phyloP scores from a whole-genome alignment of 129 eudicot species.

The Heracleum sosnowskyi region DNA sequence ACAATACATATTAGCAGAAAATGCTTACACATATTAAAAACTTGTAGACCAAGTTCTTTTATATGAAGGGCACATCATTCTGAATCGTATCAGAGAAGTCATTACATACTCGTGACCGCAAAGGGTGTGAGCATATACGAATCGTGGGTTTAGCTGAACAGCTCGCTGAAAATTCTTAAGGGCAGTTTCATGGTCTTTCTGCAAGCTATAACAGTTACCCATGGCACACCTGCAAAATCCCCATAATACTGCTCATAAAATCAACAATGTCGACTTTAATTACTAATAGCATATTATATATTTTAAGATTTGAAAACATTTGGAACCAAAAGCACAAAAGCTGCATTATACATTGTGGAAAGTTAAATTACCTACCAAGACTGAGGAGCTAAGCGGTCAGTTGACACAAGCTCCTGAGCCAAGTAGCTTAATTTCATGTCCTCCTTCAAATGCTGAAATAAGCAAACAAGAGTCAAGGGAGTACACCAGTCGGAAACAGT shows the following conservation, averaged over 20 bases:
- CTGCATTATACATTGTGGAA: not conserved
- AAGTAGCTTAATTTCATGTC: slow-evolving; percentile 95
- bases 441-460: slow-evolving; percentile 84
- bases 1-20: not conserved
- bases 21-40: not conserved
- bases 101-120: slow-evolving; percentile 94
- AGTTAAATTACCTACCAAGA: slow-evolving; percentile 51
- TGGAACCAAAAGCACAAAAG: not conserved
- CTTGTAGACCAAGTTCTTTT: not conserved
- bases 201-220: slow-evolving; percentile 99
- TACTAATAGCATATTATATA: not conserved
- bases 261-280: not conserved
- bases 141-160: slow-evolving; percentile 75
- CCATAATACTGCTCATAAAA: not conserved
- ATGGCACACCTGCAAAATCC: slow-evolving; percentile 80
- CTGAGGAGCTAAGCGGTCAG: slow-evolving; percentile 98
- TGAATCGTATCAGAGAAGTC: not conserved
- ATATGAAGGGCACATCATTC: not conserved
- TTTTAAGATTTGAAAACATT: not conserved
- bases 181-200: slow-evolving; percentile 99
- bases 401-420: slow-evolving; percentile 94
- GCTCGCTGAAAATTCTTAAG: slow-evolving; percentile 93
- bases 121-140: slow-evolving; percentile 96
- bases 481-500: not conserved
- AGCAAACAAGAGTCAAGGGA: slow-evolving; percentile 4